Evolutionary conservation across 345 rosid genomes (phyloP).

Genomic region (Rhizophora mangle): DNA sequence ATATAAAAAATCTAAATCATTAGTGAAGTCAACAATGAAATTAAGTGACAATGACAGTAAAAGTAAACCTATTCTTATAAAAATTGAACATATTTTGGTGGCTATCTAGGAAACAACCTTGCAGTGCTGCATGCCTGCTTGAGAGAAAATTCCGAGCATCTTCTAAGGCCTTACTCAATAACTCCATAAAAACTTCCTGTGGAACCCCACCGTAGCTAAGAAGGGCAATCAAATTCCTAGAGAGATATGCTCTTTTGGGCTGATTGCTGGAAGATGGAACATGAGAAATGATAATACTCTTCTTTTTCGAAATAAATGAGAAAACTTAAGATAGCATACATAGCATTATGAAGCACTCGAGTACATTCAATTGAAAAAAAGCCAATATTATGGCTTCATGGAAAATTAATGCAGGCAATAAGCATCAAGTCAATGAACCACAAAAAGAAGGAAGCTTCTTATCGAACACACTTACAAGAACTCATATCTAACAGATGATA

Average conservation of each 20-base stretch:
- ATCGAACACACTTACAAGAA: too few relatives aligned
- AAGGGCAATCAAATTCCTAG: constrained; percentile 56
- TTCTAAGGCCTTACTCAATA: constrained; percentile 46
- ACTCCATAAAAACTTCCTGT: constrained; percentile 45
- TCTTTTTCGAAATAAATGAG: background rate
- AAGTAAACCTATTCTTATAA: too few relatives aligned
- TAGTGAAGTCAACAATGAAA: too few relatives aligned
- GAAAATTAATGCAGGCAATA: too few relatives aligned
- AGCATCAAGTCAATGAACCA: too few relatives aligned
- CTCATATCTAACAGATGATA: too few relatives aligned
- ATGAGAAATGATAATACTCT: background rate
- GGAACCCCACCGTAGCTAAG: constrained; percentile 81
- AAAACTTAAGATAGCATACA: background rate
- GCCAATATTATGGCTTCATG: too few relatives aligned
- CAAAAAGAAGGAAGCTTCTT: too few relatives aligned
- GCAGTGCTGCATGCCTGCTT: constrained; percentile 46
- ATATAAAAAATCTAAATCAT: too few relatives aligned
- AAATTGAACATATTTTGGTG: too few relatives aligned
- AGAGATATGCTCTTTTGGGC: constrained; percentile 48
- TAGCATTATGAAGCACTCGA: background rate
- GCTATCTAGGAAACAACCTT: constrained; percentile 37
- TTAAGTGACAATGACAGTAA: too few relatives aligned
- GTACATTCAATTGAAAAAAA: too few relatives aligned
- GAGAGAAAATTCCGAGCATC: constrained; percentile 40
- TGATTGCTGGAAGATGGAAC: constrained; percentile 43